Conservation (phyloP, 768 basidiomycete species). For the Suillus placidus region DNA sequence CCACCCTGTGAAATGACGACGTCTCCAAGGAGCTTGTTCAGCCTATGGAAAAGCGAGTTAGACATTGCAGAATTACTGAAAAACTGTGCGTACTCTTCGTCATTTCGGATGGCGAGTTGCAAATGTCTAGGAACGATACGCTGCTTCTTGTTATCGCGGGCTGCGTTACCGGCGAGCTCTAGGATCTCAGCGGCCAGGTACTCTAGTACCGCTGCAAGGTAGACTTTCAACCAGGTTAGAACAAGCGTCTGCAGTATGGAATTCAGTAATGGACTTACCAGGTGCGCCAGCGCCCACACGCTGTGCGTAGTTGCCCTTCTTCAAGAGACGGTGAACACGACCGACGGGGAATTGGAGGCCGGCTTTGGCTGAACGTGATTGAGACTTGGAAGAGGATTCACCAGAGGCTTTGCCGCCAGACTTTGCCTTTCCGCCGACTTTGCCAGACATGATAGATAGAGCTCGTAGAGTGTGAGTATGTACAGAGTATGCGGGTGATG, state of each 20-base stretch:
- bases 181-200: conserved; percentile 67
- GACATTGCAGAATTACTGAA: background rate
- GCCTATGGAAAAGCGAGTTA: conserved; percentile 20
- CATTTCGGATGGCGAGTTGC: conserved; percentile 67
- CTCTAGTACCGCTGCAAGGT: conserved; percentile 63
- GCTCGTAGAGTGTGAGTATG: background rate
- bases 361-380: conserved; percentile 44
- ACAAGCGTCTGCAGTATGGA: background rate
- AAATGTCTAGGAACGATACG: conserved; percentile 69
- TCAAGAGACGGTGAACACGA: conserved; percentile 62
- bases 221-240: conserved; percentile 38
- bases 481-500: background rate
- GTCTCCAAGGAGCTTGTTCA: conserved; percentile 43
- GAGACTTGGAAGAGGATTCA: conserved; percentile 33
- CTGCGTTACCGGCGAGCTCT: conserved; percentile 60
- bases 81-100: conserved; percentile 45
- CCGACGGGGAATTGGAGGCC: conserved; percentile 56
- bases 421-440: conserved; percentile 56
- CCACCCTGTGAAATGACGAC: conserved; percentile 69
- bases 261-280: conserved; percentile 25
- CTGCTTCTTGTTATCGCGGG: conserved; percentile 58
- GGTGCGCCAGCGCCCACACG: conserved; percentile 60
- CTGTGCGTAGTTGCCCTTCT: conserved; percentile 61
- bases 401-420: conserved; percentile 66
- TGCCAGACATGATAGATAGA: conserved; percentile 40